Evolutionary conservation across 83 land plant genomes (phyloP).

Genomic region (Picea mariana): DNA sequence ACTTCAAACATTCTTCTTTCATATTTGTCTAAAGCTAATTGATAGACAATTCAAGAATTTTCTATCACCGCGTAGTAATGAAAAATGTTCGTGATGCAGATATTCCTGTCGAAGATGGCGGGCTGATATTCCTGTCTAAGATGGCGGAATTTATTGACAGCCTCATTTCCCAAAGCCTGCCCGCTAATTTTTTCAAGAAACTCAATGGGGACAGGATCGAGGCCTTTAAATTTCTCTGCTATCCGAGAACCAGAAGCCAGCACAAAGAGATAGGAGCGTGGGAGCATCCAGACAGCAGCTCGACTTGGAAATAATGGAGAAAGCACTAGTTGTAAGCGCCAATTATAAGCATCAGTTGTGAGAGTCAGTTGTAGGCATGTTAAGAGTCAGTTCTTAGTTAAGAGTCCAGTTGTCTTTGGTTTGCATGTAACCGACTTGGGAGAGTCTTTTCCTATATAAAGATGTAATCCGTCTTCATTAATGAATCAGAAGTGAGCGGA

Average conservation of each 20-base stretch:
- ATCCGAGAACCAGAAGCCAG: conserved; percentile 23
- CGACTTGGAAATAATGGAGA: no score
- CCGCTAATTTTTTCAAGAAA: conserved; percentile 18
- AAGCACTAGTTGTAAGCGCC: no score
- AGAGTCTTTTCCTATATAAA: no score
- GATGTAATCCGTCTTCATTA: no score
- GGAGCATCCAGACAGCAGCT: conserved; percentile 41
- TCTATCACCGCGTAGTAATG: neutral
- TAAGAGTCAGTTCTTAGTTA: no score
- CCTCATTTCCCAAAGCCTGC: conserved; percentile 28
- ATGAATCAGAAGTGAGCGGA: no score
- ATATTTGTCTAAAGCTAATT: neutral
- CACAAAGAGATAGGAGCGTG: conserved; percentile 25
- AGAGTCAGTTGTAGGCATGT: no score
- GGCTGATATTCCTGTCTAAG: conserved; percentile 5
- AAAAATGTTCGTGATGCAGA: conserved; percentile 14
- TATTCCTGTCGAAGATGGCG: conserved; percentile 18
- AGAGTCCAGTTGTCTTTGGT: no score
- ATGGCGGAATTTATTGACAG: conserved; percentile 22
- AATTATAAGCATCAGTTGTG: no score
- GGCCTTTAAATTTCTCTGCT: conserved; percentile 28
- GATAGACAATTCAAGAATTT: neutral
- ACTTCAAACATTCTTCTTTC: neutral
- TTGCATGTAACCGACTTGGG: no score
- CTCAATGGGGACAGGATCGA: conserved; percentile 24